Evolutionary conservation across 2,329 filamentous ascomycete genomes (phyloP), one percentile per base, ranked within the genome.

Genomic region (Phyllachora maydis): DNA sequence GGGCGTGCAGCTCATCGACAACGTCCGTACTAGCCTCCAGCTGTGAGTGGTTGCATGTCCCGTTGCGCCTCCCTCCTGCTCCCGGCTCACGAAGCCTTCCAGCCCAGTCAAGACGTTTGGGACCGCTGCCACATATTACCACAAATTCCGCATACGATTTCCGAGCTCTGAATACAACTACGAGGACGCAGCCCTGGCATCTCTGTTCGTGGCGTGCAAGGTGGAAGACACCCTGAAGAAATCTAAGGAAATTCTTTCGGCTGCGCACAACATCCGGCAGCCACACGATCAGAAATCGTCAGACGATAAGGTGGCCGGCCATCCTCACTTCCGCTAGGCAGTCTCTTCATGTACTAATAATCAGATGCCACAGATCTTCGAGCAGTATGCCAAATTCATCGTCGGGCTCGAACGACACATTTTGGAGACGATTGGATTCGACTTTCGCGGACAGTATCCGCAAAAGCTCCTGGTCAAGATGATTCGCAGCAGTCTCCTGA

Each of bases 211-310:
- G 3, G 83, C 83, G 3, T 95, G 85, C 57, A 98, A 98, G 52
- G 82, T 90, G 21, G 88, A 98, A 47, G 88, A 98, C 46, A 98
- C 88, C 1, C 65, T 93, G 34, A 98, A 98, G 52, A 95, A 95
- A 54, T 91, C 81, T 4, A 70, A 67, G 28, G 88, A 98, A 32
- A 90, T 98, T 30, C 57, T 95, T 10, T 90, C 81, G 28, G 82
- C 83, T 1, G 74, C 79, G 13, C 81, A 85, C 49, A 93, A 92
- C 40, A 53, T 91, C 18, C 88, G 82, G 48, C 64, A 49, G 41
- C 65, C 38, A 34, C 72, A 49, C 44, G 76, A 46, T 60, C 81
- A 47, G 47, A 75, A 45, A 18, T 74, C 74, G 11, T 65, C 77
- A 4, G 85, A 95, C 45, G 82, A 93, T 46, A 72, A 74, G 43